Evolutionary conservation across 1,284 basidiomycete species (phyloP).

Genomic region (Apiotrichum laibachii): DNA sequence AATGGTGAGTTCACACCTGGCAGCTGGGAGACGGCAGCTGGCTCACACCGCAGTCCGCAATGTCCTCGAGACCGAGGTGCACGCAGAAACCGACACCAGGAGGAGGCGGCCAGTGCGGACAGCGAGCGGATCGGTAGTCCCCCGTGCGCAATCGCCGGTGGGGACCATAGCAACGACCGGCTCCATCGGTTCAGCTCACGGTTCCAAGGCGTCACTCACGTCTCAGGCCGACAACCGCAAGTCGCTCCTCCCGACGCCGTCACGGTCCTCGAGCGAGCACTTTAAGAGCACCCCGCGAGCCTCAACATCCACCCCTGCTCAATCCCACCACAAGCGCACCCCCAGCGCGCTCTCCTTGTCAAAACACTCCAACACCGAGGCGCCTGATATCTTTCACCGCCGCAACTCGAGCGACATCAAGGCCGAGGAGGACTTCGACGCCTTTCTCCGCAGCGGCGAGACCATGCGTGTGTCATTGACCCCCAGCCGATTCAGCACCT

Average conservation of each 20-base stretch:
- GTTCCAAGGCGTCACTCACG: conserved; percentile 21
- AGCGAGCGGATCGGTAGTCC: conserved; percentile 6
- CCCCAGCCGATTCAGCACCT: conserved; percentile 81
- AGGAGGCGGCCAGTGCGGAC: neutral
- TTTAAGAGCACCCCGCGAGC: conserved; percentile 2
- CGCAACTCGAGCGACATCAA: conserved; percentile 16
- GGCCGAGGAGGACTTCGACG: conserved; percentile 72
- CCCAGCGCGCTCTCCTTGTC: conserved; percentile 33
- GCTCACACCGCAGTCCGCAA: conserved; percentile 3
- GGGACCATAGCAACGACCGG: conserved; percentile 9
- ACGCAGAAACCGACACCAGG: neutral
- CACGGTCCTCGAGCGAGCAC: conserved; percentile 14
- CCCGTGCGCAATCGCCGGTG: conserved; percentile 12
- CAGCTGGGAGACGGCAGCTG: neutral
- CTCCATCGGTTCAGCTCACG: conserved; percentile 18
- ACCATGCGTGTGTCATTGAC: conserved; percentile 95
- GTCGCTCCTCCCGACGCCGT: neutral
- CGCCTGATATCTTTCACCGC: neutral
- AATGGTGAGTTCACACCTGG: conserved; percentile 58
- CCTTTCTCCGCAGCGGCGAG: conserved; percentile 76
- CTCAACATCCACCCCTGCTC: conserved; percentile 7
- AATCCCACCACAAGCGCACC: conserved; percentile 24
- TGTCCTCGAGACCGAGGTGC: conserved; percentile 1
- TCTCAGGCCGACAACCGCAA: conserved; percentile 3
- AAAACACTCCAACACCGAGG: conserved; percentile 19